Evolutionary conservation across 2,329 filamentous ascomycete species (phyloP).

Genomic region (Fusarium sambucinum): DNA sequence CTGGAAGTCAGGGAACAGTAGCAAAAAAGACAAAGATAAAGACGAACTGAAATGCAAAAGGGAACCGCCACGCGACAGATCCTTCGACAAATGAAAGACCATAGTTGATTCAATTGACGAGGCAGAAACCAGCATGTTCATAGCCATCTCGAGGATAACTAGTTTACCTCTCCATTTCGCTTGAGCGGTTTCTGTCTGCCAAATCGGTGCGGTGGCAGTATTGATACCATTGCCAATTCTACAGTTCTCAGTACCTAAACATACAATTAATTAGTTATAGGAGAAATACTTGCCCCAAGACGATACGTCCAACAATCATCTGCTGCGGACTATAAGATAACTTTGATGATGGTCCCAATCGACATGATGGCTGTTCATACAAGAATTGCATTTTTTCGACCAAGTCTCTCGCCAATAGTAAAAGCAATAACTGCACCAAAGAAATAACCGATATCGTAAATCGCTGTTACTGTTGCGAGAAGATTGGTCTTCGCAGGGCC

Average conservation of each 20-base stretch:
- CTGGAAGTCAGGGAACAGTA: conserved; percentile 47
- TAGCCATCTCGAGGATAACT: conserved; percentile 23
- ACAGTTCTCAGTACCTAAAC: not conserved
- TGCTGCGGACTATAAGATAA: conserved; percentile 28
- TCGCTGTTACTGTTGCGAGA: conserved; percentile 27
- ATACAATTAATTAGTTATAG: accelerated
- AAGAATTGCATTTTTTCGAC: conserved; percentile 27
- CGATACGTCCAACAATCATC: conserved; percentile 28
- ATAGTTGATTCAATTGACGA: conserved; percentile 55
- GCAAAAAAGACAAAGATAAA: conserved; percentile 53
- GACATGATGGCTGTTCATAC: conserved; percentile 29
- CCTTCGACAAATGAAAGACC: conserved; percentile 52
- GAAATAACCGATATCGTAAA: conserved; percentile 34
- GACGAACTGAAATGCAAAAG: conserved; percentile 59
- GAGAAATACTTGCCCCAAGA: conserved; percentile 12
- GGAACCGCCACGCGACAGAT: conserved; percentile 57
- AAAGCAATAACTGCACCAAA: conserved; percentile 25
- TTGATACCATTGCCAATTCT: conserved; percentile 50
- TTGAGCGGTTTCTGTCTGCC: conserved; percentile 29
- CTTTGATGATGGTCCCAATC: conserved; percentile 26
- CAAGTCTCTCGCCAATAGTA: conserved; percentile 21
- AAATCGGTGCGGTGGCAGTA: conserved; percentile 28
- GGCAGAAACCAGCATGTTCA: conserved; percentile 34
- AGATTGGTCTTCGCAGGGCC: conserved; percentile 26
- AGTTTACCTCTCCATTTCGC: conserved; percentile 24